phyloP scores from a whole-genome alignment of 2,329 filamentous ascomycete genomes.

The Lachnellula subtilissima region DNA sequence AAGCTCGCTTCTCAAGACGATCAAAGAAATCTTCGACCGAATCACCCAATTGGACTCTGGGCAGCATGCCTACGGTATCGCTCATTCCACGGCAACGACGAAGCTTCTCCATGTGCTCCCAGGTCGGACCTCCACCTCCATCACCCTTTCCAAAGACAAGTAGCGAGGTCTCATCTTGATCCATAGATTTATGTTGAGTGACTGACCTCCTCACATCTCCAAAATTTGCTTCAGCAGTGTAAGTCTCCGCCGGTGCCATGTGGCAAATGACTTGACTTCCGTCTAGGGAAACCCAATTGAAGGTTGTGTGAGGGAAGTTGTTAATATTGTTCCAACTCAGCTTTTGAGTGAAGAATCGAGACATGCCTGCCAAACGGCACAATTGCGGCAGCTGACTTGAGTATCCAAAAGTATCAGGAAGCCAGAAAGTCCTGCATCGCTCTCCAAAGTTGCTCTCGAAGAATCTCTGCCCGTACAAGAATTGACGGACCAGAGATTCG shows the following conservation, averaged over 20 bases:
- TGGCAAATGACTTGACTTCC: slow-evolving; percentile 96
- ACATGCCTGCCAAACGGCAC: slow-evolving; percentile 92
- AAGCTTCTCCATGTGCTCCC: slow-evolving; percentile 90
- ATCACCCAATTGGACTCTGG: slow-evolving; percentile 80
- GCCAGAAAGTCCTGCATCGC: slow-evolving; percentile 89
- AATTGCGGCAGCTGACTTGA: slow-evolving; percentile 91
- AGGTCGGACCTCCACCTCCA: slow-evolving; percentile 90
- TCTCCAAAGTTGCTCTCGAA: slow-evolving; percentile 91
- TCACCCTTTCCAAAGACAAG: slow-evolving; percentile 96
- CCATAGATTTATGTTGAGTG: slow-evolving; percentile 89
- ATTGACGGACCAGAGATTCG: slow-evolving; percentile 89
- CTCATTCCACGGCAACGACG: slow-evolving; percentile 86
- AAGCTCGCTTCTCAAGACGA: slow-evolving; percentile 71
- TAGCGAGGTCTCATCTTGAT: slow-evolving; percentile 84
- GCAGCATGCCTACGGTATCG: slow-evolving; percentile 77
- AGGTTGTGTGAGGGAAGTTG: slow-evolving; percentile 96
- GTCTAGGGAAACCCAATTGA: slow-evolving; percentile 96
- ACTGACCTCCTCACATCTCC: slow-evolving; percentile 89
- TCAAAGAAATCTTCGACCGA: slow-evolving; percentile 95
- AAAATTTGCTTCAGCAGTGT: slow-evolving; percentile 91
- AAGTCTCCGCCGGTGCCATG: slow-evolving; percentile 94
- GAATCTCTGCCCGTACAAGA: slow-evolving; percentile 90
- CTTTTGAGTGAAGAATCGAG: slow-evolving; percentile 94
- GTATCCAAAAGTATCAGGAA: slow-evolving; percentile 97
- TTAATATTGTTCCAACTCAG: slow-evolving; percentile 99